A percentile compares a stretch with the other conserved stretches of the same genome.
Evolutionary conservation across 1,284 basidiomycete genomes (phyloP).

Genomic region (Tylopilus orsonianus): DNA sequence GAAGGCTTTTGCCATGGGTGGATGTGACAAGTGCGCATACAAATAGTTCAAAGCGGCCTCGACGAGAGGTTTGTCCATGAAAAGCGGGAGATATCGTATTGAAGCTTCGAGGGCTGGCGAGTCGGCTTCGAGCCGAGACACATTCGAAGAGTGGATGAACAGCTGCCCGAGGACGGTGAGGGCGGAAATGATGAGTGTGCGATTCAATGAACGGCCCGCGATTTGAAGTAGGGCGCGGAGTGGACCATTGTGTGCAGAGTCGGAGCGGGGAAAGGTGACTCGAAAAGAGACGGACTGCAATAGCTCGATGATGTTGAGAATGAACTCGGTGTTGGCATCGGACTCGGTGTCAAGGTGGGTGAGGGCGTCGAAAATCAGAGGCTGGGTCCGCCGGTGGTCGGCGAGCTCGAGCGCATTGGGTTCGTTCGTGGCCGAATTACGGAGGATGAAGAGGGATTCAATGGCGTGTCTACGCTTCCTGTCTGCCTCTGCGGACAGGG

Average conservation of each 20-base stretch:
- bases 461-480: slow-evolving; percentile 63
- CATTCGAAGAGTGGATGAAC: slow-evolving; percentile 62
- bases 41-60: slow-evolving; percentile 74
- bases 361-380: slow-evolving; percentile 59
- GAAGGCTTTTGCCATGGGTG: slow-evolving; percentile 75
- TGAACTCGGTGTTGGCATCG: slow-evolving; percentile 67
- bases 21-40: slow-evolving; percentile 72
- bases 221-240: slow-evolving; percentile 54
- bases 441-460: slow-evolving; percentile 74
- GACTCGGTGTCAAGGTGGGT: slow-evolving; percentile 51
- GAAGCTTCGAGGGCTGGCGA: slow-evolving; percentile 60
- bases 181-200: slow-evolving; percentile 68
- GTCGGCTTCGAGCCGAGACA: slow-evolving; percentile 47
- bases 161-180: slow-evolving; percentile 59
- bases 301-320: slow-evolving; percentile 68
- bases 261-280: slow-evolving; percentile 38
- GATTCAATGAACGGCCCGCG: slow-evolving; percentile 58
- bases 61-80: slow-evolving; percentile 65
- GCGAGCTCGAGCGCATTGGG: slow-evolving; percentile 63
- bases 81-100: slow-evolving; percentile 72
- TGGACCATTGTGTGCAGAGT: slow-evolving; percentile 40
- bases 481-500: slow-evolving; percentile 48
- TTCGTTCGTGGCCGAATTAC: slow-evolving; percentile 71
- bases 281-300: slow-evolving; percentile 52
- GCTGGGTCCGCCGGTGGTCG: slow-evolving; percentile 54